These are phyloP conservation scores for Leccinellum albellum DNA, from an alignment of 768 basidiomycete genomes.

Conservation along the genomic window DNA sequence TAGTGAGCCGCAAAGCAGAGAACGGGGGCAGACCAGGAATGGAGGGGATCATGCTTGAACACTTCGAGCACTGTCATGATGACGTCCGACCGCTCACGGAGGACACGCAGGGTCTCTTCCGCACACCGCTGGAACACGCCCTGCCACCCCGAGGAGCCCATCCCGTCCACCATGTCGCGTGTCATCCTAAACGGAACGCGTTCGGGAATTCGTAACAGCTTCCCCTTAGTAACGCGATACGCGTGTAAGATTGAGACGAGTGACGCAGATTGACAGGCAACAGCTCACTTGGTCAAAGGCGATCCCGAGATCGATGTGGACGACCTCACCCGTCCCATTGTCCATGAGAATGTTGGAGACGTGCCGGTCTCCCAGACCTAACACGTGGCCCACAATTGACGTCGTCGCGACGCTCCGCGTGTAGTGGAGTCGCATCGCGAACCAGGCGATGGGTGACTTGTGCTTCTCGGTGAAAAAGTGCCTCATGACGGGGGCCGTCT, in stretches of 20 bases:
- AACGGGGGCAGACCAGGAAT: constrained; percentile 67
- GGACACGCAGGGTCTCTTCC: constrained; percentile 89
- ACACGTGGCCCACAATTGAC: constrained; percentile 88
- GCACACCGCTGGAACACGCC: constrained; percentile 95
- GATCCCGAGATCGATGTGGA: constrained; percentile 96
- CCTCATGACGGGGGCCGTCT: constrained; percentile 83
- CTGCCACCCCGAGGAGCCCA: constrained; percentile 85
- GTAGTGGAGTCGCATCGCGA: constrained; percentile 84
- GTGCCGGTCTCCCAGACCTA: constrained; percentile 93
- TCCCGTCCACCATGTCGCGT: constrained; percentile 88
- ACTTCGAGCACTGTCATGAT: constrained; percentile 95
- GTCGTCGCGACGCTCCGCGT: constrained; percentile 89
- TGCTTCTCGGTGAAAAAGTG: constrained; percentile 92
- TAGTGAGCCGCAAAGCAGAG: background rate
- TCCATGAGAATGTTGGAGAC: constrained; percentile 90
- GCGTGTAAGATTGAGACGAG: background rate
- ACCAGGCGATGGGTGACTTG: constrained; percentile 89
- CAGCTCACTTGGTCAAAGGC: constrained; percentile 88
- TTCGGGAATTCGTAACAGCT: constrained; percentile 74
- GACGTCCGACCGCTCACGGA: constrained; percentile 79
- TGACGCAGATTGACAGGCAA: background rate
- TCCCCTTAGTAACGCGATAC: constrained; percentile 53
- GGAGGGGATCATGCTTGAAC: constrained; percentile 94
- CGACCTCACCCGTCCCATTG: constrained; percentile 73
- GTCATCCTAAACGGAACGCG: constrained; percentile 94